Percentiles rank a stretch among this genome's conserved stretches.
Evolutionary conservation across 805 yeast species (phyloP).

Genomic region (Torulaspora quercuum): DNA sequence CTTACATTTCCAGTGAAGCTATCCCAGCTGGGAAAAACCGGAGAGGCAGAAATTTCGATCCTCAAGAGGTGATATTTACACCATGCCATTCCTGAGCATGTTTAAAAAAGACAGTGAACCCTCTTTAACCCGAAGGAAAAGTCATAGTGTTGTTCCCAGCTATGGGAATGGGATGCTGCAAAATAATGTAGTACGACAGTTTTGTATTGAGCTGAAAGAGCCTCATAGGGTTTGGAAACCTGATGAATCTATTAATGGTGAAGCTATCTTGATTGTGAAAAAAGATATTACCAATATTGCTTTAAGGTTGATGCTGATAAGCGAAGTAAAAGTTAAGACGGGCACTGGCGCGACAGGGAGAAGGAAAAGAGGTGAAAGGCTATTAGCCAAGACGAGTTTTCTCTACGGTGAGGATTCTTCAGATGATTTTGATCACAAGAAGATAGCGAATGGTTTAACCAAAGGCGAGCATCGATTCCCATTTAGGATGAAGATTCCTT

Average conservation of each 20-base stretch:
- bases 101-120: slow-evolving; percentile 15
- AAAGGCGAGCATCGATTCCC: slow-evolving; percentile 89
- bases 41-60: too few relatives aligned
- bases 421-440: slow-evolving; percentile 16
- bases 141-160: slow-evolving; percentile 24
- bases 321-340: slow-evolving; percentile 54
- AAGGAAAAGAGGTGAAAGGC: slow-evolving; percentile 46
- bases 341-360: slow-evolving; percentile 47
- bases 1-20: too few relatives aligned
- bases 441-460: slow-evolving; percentile 46
- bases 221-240: slow-evolving; percentile 80
- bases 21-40: too few relatives aligned
- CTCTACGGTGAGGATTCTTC: slow-evolving; percentile 49
- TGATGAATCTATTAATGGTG: slow-evolving; percentile 70
- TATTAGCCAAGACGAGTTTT: slow-evolving; percentile 57
- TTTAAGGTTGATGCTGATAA: slow-evolving; percentile 52
- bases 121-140: slow-evolving; percentile 21
- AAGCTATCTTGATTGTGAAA: slow-evolving; percentile 52
- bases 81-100: slow-evolving; percentile 16
- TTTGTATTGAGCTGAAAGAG: slow-evolving; percentile 65
- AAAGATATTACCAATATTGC: slow-evolving; percentile 49
- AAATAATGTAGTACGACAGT: slow-evolving; percentile 50
- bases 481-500: slow-evolving; percentile 77
- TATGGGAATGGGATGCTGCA: slow-evolving; percentile 10
- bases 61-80: too few relatives aligned